Conservation (phyloP, 768 basidiomycete genomes). For the Rhodotorula diobovata region DNA sequence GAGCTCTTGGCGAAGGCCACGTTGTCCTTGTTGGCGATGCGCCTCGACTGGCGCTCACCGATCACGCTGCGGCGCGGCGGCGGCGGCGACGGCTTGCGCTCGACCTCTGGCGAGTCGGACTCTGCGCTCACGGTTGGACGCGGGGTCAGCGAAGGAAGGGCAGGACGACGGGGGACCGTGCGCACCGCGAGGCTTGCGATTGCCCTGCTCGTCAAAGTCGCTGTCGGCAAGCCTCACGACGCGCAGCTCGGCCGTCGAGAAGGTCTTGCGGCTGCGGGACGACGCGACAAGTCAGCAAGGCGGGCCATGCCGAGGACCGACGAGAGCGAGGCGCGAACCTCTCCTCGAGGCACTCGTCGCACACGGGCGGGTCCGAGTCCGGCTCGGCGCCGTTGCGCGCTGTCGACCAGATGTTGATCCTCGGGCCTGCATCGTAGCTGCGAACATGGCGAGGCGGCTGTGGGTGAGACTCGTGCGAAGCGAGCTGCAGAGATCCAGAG, state of each 20-base stretch:
- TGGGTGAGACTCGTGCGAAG: background rate
- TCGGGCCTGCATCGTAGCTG: constrained; percentile 26
- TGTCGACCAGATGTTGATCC: constrained; percentile 18
- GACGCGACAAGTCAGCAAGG: background rate
- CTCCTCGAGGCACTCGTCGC: constrained; percentile 59
- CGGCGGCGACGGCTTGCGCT: background rate
- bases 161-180: background rate
- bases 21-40: constrained; percentile 58
- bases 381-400: background rate
- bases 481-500: background rate
- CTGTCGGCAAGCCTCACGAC: constrained; percentile 4
- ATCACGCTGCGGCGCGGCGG: background rate
- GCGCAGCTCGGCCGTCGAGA: constrained; percentile 10
- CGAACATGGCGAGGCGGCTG: background rate
- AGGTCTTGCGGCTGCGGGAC: constrained; percentile 13
- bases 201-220: constrained; percentile 22
- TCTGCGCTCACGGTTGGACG: background rate
- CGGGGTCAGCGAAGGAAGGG: background rate
- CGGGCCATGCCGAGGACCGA: fast-evolving
- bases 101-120: background rate
- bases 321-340: constrained; percentile 50
- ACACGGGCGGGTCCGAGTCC: constrained; percentile 50
- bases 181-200: constrained; percentile 12
- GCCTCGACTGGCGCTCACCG: constrained; percentile 53
- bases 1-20: constrained; percentile 38